phyloP scores from a whole-genome alignment of 192 early-diverging fungal species.

The Dissophora ornata region DNA sequence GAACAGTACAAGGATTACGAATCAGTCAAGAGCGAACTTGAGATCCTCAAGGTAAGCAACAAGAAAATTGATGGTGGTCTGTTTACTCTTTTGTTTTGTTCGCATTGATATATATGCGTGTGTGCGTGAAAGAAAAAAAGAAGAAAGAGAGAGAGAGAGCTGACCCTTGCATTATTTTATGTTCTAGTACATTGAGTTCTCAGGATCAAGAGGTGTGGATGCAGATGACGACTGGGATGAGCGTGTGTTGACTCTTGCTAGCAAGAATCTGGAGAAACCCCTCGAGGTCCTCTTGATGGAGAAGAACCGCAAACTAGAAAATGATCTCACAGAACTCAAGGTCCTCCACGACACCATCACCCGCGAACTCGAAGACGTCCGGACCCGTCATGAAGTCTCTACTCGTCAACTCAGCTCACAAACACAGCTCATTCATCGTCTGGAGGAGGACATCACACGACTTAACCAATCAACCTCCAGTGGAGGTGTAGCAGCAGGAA shows the following conservation, averaged over 20 bases:
- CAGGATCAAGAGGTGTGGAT: slow-evolving; percentile 62
- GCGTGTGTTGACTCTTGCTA: slow-evolving; percentile 53
- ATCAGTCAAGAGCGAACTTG: slow-evolving; percentile 86
- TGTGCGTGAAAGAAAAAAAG: no score
- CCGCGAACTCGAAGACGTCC: slow-evolving; percentile 33
- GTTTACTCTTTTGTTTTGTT: no score
- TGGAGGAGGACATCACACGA: slow-evolving; percentile 67
- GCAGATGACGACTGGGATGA: slow-evolving; percentile 56
- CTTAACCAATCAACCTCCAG: slow-evolving; percentile 38
- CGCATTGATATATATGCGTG: no score
- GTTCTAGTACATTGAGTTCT: slow-evolving; percentile 76
- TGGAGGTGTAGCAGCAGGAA: background rate
- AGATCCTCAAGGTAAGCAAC: slow-evolving; percentile 76
- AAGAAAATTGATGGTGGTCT: no score
- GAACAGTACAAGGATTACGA: slow-evolving; percentile 83
- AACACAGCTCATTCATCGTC: slow-evolving; percentile 60
- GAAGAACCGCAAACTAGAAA: slow-evolving; percentile 86
- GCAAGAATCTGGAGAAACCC: slow-evolving; percentile 60
- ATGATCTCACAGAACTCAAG: slow-evolving; percentile 72
- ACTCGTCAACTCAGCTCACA: slow-evolving; percentile 54
- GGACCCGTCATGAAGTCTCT: slow-evolving; percentile 41
- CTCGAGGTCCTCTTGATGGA: slow-evolving; percentile 85
- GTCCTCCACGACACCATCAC: slow-evolving; percentile 50
- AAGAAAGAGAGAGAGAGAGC: no score
- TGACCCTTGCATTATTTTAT: no score